phyloP scores from a whole-genome alignment of 2,329 filamentous ascomycete species.

The Periconia macrospinosa region DNA sequence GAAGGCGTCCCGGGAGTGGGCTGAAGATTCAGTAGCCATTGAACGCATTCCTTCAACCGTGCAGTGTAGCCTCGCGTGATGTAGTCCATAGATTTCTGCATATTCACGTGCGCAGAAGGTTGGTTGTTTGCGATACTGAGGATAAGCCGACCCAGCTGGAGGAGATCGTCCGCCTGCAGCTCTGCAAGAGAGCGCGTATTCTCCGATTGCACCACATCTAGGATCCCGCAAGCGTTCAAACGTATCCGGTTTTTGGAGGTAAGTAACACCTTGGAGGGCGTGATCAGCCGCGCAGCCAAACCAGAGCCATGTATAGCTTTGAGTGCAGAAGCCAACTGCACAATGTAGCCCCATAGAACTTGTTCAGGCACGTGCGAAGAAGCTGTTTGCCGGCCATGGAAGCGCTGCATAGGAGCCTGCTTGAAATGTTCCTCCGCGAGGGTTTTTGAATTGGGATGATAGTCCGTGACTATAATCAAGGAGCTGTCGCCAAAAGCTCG shows the following conservation, averaged over 20 bases:
- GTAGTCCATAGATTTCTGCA: conserved; percentile 73
- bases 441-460: conserved; percentile 88
- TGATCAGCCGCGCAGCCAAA: conserved; percentile 82
- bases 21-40: conserved; percentile 74
- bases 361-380: conserved; percentile 62
- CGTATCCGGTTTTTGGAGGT: conserved; percentile 90
- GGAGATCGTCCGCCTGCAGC: conserved; percentile 83
- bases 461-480: conserved; percentile 90
- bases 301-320: conserved; percentile 81
- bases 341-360: conserved; percentile 86
- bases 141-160: conserved; percentile 81
- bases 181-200: conserved; percentile 68
- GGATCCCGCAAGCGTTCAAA: conserved; percentile 81
- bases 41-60: conserved; percentile 76
- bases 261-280: conserved; percentile 83
- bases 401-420: conserved; percentile 34
- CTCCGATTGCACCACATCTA: conserved; percentile 88
- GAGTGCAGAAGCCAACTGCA: conserved; percentile 85
- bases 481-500: conserved; percentile 93
- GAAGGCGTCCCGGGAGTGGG: conserved; percentile 28
- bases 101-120: conserved; percentile 61
- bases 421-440: conserved; percentile 79
- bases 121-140: conserved; percentile 78
- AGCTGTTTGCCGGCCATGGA: conserved; percentile 39
- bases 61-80: conserved; percentile 75